phyloP scores from a whole-genome alignment of 139 green algal species.

The Protoeuglena noctilucae region DNA sequence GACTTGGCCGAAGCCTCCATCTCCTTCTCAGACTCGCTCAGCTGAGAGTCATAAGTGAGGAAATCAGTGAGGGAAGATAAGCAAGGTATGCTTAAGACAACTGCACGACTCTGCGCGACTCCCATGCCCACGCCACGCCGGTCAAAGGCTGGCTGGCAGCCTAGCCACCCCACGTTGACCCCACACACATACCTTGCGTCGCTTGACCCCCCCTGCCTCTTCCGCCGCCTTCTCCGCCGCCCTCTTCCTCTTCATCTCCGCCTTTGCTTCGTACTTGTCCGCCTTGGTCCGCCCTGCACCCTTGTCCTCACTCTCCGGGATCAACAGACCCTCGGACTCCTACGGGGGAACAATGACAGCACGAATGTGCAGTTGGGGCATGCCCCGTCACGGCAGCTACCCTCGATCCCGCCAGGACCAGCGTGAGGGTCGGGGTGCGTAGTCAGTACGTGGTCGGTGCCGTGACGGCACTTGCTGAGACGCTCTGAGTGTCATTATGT shows the following conservation, averaged over 20 bases:
- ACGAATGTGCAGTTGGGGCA: neutral
- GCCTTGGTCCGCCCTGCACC: neutral
- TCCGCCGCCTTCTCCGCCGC: slow-evolving; percentile 17
- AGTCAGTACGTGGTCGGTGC: slow-evolving; percentile 13
- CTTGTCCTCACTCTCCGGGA: slow-evolving; percentile 9
- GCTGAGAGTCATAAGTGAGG: too few species aligned
- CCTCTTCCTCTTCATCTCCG: slow-evolving; percentile 16
- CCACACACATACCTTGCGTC: slow-evolving; percentile 8
- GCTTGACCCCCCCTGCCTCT: slow-evolving; percentile 13
- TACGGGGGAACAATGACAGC: slow-evolving; percentile 3
- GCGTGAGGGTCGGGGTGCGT: neutral
- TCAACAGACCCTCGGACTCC: slow-evolving; percentile 12
- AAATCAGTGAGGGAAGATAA: too few species aligned
- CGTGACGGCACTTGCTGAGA: neutral
- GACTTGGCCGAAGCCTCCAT: slow-evolving; percentile 16
- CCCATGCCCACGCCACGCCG: too few species aligned
- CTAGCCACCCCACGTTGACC: neutral
- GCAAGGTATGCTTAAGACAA: too few species aligned
- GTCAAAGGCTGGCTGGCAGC: neutral
- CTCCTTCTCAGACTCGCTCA: too few species aligned
- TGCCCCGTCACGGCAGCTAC: neutral
- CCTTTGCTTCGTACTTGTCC: slow-evolving; percentile 11
- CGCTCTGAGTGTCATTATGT: neutral
- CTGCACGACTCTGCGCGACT: too few species aligned
- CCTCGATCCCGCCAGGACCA: too few species aligned